phyloP scores from a whole-genome alignment of 2,329 filamentous ascomycete species.

The Pseudocercospora vitis region DNA sequence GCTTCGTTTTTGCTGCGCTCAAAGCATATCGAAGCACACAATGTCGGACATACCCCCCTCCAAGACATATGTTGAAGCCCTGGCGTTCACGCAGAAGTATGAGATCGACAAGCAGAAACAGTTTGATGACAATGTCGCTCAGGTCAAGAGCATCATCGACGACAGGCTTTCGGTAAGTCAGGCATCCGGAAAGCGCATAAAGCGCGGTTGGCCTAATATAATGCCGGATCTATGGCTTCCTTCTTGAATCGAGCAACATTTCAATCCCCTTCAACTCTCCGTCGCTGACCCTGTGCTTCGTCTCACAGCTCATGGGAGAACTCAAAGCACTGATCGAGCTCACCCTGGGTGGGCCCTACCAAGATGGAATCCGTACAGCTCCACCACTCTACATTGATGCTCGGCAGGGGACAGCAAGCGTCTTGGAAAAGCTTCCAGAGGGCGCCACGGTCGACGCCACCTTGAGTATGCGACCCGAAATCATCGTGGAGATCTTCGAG shows the following conservation, averaged over 20 bases:
- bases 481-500: not conserved
- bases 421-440: not conserved
- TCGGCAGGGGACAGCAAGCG: not conserved
- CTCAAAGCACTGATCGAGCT: conserved; percentile 1
- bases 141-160: not conserved
- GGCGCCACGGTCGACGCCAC: not conserved
- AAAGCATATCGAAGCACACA: too few species aligned
- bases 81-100: conserved; percentile 2
- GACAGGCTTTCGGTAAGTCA: not conserved
- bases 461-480: conserved; percentile 4
- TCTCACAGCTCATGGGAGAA: not conserved
- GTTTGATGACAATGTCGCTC: not conserved
- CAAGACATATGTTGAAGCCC: not conserved
- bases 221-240: too few species aligned
- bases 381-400: conserved; percentile 2
- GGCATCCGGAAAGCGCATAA: too few species aligned
- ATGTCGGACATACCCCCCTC: not conserved
- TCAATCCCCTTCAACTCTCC: too few species aligned
- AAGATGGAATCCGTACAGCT: not conserved
- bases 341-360: conserved; percentile 1
- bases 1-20: too few species aligned
- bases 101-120: not conserved
- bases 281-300: not conserved
- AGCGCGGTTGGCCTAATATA: too few species aligned
- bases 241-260: too few species aligned